A percentile compares a stretch with the other conserved stretches of the same genome.
Conservation (phyloP, 2,329 filamentous ascomycete genomes). For the Colletotrichum lentis region DNA sequence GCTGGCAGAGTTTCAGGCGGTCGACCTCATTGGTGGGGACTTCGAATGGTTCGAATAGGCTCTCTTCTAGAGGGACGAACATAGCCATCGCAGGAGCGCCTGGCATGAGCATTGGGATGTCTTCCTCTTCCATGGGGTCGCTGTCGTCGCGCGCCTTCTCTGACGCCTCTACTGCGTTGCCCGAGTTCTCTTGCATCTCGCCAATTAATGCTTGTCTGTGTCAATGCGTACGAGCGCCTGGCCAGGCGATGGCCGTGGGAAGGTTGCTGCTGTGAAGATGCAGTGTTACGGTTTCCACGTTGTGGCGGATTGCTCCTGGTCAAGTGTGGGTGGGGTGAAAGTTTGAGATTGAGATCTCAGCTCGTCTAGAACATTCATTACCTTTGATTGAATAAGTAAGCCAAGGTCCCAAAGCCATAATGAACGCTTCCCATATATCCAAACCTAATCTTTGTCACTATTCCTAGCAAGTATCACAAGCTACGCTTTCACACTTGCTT, state of each 20-base stretch:
- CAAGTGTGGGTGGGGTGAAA: not conserved
- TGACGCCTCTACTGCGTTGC: not conserved
- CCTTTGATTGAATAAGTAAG: not conserved
- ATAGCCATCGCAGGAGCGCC: constrained; percentile 39
- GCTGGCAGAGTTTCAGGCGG: constrained; percentile 43
- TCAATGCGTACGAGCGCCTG: not conserved
- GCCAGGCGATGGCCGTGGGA: not conserved
- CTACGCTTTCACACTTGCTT: too few relatives aligned
- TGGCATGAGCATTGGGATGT: constrained; percentile 42
- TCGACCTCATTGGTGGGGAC: constrained; percentile 43
- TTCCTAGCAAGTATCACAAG: not conserved
- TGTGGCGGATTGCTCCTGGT: not conserved
- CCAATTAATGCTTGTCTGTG: not conserved
- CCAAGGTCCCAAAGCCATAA: not conserved
- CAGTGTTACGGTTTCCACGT: not conserved
- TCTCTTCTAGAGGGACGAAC: constrained; percentile 47
- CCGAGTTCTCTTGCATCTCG: constrained; percentile 1
- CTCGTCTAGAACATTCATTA: too few relatives aligned
- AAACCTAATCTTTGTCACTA: not conserved
- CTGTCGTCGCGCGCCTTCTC: not conserved
- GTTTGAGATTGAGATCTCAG: constrained; percentile 1
- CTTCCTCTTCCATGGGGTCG: constrained; percentile 13
- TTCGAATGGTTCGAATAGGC: constrained; percentile 43
- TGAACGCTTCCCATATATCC: too few relatives aligned
- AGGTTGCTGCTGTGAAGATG: not conserved